Evolutionary conservation across 345 rosid species (phyloP).

Genomic region (Cardamine resedifolia): DNA sequence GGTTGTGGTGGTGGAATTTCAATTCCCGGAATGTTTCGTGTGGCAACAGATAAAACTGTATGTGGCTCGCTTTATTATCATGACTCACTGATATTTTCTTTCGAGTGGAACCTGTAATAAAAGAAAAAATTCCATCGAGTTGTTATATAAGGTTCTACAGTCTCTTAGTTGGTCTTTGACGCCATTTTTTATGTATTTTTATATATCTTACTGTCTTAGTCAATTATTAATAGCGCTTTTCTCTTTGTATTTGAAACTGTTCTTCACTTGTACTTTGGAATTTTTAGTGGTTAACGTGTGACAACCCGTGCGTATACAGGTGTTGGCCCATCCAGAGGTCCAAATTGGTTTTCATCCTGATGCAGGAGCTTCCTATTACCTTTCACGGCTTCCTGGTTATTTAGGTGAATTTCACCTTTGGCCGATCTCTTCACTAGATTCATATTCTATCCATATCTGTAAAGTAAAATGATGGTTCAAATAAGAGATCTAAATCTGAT

Average conservation of each 20-base stretch:
- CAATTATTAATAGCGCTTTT: background rate
- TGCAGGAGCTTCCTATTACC: constrained; percentile 90
- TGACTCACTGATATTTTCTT: background rate
- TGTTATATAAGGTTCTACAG: background rate
- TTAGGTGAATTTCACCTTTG: constrained; percentile 47
- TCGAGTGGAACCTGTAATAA: background rate
- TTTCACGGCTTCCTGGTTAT: constrained; percentile 85
- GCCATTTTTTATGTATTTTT: background rate
- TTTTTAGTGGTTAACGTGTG: constrained; percentile 9
- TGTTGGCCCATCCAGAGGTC: constrained; percentile 71
- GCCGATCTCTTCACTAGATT: constrained; percentile 3
- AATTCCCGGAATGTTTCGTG: constrained; percentile 71
- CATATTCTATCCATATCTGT: constrained; percentile 20
- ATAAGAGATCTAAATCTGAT: background rate
- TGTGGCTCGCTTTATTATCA: constrained; percentile 35
- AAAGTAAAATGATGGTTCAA: background rate
- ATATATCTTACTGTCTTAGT: background rate
- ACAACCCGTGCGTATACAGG: constrained; percentile 38
- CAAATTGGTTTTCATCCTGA: constrained; percentile 91
- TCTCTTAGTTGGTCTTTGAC: background rate
- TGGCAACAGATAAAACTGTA: constrained; percentile 81
- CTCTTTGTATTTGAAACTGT: background rate
- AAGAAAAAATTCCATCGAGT: background rate
- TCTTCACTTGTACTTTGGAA: background rate
- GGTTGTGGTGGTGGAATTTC: constrained; percentile 85